These are phyloP conservation scores for Russula lepida DNA, from an alignment of 768 basidiomycete species.

Conservation along the genomic window DNA sequence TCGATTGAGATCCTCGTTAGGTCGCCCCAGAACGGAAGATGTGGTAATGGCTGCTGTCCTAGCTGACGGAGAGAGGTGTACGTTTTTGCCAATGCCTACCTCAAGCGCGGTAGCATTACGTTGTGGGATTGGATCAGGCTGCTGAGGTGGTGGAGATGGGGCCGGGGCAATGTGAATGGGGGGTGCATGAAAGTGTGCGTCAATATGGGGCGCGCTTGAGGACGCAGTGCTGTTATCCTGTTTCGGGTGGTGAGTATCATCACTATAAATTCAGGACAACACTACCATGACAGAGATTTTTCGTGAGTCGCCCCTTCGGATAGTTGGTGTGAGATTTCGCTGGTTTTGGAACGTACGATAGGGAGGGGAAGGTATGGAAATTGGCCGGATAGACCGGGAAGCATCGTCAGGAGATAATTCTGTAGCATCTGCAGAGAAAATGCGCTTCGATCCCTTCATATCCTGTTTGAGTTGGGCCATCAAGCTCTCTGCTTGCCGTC, in stretches of 20 bases:
- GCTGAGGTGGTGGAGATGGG: conserved; percentile 22
- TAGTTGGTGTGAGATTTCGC: not conserved
- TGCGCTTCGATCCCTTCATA: conserved; percentile 63
- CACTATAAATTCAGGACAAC: not conserved
- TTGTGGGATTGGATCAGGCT: conserved; percentile 12
- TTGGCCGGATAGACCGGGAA: not conserved
- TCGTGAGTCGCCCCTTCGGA: not conserved
- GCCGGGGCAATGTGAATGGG: conserved; percentile 22
- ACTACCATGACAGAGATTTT: not conserved
- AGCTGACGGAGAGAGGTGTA: conserved; percentile 17
- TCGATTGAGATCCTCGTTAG: conserved; percentile 72
- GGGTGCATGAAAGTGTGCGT: conserved; percentile 27
- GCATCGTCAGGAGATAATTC: conserved; percentile 30
- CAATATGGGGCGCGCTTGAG: conserved; percentile 28
- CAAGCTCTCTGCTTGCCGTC: conserved; percentile 66
- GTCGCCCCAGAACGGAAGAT: conserved; percentile 41
- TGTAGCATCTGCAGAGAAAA: conserved; percentile 63
- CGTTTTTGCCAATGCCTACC: not conserved
- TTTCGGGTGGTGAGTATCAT: conserved; percentile 37
- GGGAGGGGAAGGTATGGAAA: not conserved
- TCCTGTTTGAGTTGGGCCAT: conserved; percentile 84
- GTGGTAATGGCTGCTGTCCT: conserved; percentile 37
- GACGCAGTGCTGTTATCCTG: conserved; percentile 39
- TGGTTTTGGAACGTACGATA: not conserved
- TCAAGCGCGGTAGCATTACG: not conserved